Conservation (phyloP, 495 filamentous ascomycete species). For the Elasticomyces elasticus region DNA sequence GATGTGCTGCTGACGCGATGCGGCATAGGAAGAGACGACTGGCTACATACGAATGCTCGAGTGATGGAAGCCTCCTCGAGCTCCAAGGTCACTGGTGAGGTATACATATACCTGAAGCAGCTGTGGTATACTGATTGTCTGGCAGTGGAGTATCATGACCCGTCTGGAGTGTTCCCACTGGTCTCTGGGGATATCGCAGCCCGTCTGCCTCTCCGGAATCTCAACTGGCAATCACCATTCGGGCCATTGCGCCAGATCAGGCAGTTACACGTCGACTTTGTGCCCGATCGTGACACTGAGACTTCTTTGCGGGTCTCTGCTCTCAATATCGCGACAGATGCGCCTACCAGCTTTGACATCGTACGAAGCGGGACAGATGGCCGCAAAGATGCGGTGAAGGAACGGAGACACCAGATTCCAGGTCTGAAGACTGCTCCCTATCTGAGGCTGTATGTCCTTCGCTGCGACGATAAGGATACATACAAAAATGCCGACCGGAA, state of each 20-base stretch:
- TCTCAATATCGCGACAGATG: conserved; percentile 4
- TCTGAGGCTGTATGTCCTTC: conserved; percentile 76
- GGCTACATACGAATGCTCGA: conserved; percentile 5
- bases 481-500: conserved; percentile 75
- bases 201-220: conserved; percentile 79
- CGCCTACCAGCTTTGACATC: conserved; percentile 22
- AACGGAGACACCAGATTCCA: conserved; percentile 87
- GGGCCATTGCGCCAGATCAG: conserved; percentile 85
- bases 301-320: conserved; percentile 10
- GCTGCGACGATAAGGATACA: conserved; percentile 88
- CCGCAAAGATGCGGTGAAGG: conserved; percentile 36
- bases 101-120: background rate
- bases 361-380: conserved; percentile 7
- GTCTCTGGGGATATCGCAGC: conserved; percentile 65
- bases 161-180: conserved; percentile 70
- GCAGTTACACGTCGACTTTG: conserved; percentile 79
- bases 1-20: conserved; percentile 11
- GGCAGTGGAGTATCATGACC: conserved; percentile 66
- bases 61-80: conserved; percentile 45
- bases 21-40: conserved; percentile 2
- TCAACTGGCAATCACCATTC: conserved; percentile 92
- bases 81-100: conserved; percentile 61
- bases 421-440: conserved; percentile 90
- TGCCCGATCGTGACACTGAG: conserved; percentile 36
- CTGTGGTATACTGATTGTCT: background rate